Percentiles rank a stretch among this genome's conserved stretches.
phyloP scores from a whole-genome alignment of 305 asterid species.

The Andrographis paniculata region DNA sequence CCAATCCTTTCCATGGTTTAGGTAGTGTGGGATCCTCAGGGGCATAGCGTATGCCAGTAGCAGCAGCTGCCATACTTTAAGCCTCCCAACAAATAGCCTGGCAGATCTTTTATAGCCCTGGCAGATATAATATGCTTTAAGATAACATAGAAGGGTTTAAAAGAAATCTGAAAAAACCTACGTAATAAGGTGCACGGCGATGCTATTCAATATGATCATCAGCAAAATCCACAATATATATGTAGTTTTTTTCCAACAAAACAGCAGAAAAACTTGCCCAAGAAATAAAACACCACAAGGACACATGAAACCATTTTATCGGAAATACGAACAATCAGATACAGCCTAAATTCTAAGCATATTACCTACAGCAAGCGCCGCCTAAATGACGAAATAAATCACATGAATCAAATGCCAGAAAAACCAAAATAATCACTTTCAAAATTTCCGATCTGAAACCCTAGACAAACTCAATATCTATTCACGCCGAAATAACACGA shows the following conservation, averaged over 20 bases:
- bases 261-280: no score
- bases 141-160: no score
- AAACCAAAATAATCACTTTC: neutral
- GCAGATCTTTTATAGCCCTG: constrained; percentile 15
- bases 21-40: constrained; percentile 97
- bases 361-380: neutral
- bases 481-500: constrained; percentile 4
- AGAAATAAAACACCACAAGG: no score
- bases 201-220: no score
- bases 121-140: neutral
- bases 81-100: constrained; percentile 25
- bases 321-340: no score
- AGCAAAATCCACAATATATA: no score
- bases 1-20: constrained; percentile 92
- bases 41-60: constrained; percentile 66
- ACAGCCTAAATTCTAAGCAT: no score
- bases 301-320: no score
- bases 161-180: no score
- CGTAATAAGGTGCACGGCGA: no score
- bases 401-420: neutral
- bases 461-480: constrained; percentile 15
- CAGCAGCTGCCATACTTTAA: constrained; percentile 59
- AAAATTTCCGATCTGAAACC: constrained; percentile 31
- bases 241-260: no score
- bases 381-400: neutral